Evolutionary conservation across 495 filamentous ascomycete species (phyloP).

Genomic region (Chaetomium cochliodes): DNA sequence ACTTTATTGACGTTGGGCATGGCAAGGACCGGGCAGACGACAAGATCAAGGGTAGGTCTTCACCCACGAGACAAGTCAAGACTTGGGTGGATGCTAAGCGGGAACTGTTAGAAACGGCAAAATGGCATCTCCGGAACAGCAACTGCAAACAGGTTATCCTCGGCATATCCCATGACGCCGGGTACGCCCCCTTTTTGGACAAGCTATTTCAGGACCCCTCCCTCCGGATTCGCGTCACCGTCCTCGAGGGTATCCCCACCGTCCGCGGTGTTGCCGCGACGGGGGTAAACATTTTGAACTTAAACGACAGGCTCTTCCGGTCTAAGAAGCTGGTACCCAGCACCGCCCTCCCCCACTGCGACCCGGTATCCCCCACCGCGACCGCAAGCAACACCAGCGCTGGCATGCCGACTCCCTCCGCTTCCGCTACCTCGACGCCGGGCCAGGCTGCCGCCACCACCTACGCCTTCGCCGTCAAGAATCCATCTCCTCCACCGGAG

Average conservation of each 20-base stretch:
- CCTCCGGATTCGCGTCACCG: conserved; percentile 59
- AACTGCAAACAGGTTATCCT: conserved; percentile 82
- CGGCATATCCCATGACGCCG: conserved; percentile 73
- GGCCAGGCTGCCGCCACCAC: conserved; percentile 26
- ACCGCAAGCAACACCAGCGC: conserved; percentile 8
- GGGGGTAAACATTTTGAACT: conserved; percentile 58
- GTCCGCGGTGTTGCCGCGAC: conserved; percentile 61
- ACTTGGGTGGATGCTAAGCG: neutral
- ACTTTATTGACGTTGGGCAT: conserved; percentile 72
- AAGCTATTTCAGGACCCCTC: conserved; percentile 56
- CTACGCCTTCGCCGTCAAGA: conserved; percentile 38
- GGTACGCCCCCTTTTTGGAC: conserved; percentile 69
- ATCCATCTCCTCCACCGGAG: conserved; percentile 40
- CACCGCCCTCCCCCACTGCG: conserved; percentile 4
- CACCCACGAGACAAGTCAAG: no score
- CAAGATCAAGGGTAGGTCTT: conserved; percentile 65
- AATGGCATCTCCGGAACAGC: conserved; percentile 63
- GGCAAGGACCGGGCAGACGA: conserved; percentile 68
- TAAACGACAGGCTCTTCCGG: conserved; percentile 64
- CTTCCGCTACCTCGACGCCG: conserved; percentile 23
- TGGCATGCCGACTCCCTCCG: conserved; percentile 17
- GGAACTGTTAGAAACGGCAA: conserved; percentile 51
- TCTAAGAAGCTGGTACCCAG: conserved; percentile 52
- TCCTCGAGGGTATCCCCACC: conserved; percentile 73
- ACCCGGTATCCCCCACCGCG: neutral